These are phyloP conservation scores for Penicillium lividum DNA, from an alignment of 495 filamentous ascomycete genomes.

Conservation along the genomic window DNA sequence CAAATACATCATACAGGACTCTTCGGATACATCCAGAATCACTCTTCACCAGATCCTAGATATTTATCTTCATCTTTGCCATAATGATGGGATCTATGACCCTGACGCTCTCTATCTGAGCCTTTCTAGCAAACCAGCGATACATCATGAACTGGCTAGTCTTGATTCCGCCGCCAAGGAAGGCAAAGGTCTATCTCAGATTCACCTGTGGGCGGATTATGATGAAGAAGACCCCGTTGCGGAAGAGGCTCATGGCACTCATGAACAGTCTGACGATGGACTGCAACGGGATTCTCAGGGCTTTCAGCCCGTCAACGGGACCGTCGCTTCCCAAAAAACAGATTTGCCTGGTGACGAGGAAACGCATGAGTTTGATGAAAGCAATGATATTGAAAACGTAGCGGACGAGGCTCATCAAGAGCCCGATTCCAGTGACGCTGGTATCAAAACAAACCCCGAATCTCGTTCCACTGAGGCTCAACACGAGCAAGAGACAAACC, in stretches of 20 bases:
- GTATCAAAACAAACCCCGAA: not conserved
- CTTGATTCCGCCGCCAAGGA: slow-evolving; percentile 53
- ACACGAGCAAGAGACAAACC: not conserved
- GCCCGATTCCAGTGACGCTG: not conserved
- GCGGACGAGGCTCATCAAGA: not conserved
- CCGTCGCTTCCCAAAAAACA: slow-evolving; percentile 4
- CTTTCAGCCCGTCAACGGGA: not conserved
- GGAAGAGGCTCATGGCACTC: slow-evolving; percentile 6
- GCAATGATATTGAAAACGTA: no score
- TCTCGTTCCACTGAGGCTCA: not conserved
- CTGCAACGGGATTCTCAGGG: not conserved
- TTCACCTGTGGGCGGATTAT: slow-evolving; percentile 44
- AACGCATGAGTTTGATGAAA: not conserved
- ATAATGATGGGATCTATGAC: slow-evolving; percentile 58
- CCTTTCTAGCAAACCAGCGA: slow-evolving; percentile 46
- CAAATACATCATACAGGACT: slow-evolving; percentile 48
- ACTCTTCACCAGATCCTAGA: slow-evolving; percentile 60
- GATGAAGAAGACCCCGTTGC: slow-evolving; percentile 26
- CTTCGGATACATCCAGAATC: slow-evolving; percentile 37
- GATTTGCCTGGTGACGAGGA: slow-evolving; percentile 2
- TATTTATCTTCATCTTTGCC: slow-evolving; percentile 56
- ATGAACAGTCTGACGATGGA: slow-evolving; percentile 6
- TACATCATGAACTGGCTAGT: slow-evolving; percentile 47
- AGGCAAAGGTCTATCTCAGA: slow-evolving; percentile 60
- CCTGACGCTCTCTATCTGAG: slow-evolving; percentile 58